phyloP scores from a whole-genome alignment of 2,329 filamentous ascomycete genomes.

The Lasiodiplodia citricola region DNA sequence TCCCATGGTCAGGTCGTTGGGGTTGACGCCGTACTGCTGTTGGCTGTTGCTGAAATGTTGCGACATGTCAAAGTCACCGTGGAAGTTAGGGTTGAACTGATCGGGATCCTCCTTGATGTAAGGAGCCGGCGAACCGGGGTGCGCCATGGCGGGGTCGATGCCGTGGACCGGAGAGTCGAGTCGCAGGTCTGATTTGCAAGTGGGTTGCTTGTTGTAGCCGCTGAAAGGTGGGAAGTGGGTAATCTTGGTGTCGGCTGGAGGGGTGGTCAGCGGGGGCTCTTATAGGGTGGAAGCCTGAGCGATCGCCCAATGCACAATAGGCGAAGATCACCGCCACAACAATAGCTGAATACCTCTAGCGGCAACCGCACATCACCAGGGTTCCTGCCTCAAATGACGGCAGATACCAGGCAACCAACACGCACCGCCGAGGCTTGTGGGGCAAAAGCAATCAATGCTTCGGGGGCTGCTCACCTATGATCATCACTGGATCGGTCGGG shows the following conservation, averaged over 20 bases:
- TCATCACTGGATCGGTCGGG: slow-evolving; percentile 23
- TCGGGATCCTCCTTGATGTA: slow-evolving; percentile 74
- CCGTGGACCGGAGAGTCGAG: slow-evolving; percentile 48
- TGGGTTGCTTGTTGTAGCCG: slow-evolving; percentile 41
- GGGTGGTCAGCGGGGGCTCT: slow-evolving; percentile 26
- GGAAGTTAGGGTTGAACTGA: slow-evolving; percentile 58
- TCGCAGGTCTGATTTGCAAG: slow-evolving; percentile 44
- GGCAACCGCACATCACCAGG: slow-evolving; percentile 10
- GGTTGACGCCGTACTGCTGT: slow-evolving; percentile 69
- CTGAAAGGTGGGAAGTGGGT: slow-evolving; percentile 49
- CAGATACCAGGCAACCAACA: not conserved
- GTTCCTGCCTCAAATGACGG: not conserved
- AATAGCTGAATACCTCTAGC: slow-evolving; percentile 3
- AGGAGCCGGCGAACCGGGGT: slow-evolving; percentile 60
- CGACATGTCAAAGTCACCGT: slow-evolving; percentile 57
- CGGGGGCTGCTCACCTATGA: slow-evolving; percentile 21
- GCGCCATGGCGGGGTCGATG: slow-evolving; percentile 56
- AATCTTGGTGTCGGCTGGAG: slow-evolving; percentile 49
- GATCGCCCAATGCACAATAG: slow-evolving; percentile 17
- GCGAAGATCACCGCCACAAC: slow-evolving; percentile 21
- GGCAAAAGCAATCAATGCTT: not conserved
- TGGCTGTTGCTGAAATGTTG: slow-evolving; percentile 50
- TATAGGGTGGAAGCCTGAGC: slow-evolving; percentile 18
- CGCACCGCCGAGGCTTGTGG: not conserved
- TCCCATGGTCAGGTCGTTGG: slow-evolving; percentile 80